Evolutionary conservation across 345 rosid genomes (phyloP).

Genomic region (Litchi chinensis): DNA sequence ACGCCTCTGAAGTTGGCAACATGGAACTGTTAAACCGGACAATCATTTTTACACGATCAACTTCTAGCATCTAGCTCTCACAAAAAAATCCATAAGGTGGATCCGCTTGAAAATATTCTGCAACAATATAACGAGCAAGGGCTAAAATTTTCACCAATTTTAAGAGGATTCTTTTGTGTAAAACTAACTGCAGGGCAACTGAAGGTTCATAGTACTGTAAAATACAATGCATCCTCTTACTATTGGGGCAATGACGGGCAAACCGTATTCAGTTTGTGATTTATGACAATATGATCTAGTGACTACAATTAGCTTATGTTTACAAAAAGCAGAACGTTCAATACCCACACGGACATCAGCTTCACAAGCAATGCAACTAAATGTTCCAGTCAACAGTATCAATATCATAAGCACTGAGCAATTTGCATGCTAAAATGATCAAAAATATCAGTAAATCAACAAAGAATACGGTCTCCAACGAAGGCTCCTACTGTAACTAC

Average conservation of each 20-base stretch:
- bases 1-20: neutral
- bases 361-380: neutral
- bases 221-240: neutral
- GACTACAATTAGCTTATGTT: neutral
- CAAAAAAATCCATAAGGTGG: neutral
- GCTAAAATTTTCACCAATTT: neutral
- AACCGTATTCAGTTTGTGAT: neutral
- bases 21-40: neutral
- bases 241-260: neutral
- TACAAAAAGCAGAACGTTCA: neutral
- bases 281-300: neutral
- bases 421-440: neutral
- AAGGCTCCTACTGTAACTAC: neutral
- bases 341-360: neutral
- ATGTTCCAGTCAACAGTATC: neutral
- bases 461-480: neutral
- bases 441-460: neutral
- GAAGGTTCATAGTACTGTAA: neutral
- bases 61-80: constrained; percentile 11
- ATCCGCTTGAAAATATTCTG: neutral
- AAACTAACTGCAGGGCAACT: neutral
- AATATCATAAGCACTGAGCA: neutral
- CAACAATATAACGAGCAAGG: neutral
- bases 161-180: neutral
- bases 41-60: neutral